Evolutionary conservation across 306 rosid species (phyloP), one percentile per base, ranked within the genome.

Genomic region (Trifolium fragiferum): DNA sequence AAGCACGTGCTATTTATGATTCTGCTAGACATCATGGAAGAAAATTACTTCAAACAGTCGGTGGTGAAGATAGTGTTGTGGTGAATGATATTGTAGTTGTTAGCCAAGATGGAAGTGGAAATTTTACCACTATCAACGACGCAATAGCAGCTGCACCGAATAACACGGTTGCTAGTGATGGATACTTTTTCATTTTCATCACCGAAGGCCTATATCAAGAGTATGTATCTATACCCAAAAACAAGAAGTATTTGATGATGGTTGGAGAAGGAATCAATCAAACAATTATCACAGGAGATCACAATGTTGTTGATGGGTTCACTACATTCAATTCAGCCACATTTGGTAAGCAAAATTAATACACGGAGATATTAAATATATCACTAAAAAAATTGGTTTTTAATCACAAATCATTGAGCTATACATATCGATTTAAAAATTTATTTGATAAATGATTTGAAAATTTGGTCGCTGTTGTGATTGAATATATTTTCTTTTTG

Each of bases 271-370:
- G 98, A 0, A 90, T 89, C 59, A 90, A 90, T 72, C 85, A 35
- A 51, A 90, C 96, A 0, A 47, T 90, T 7, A 73, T 93, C 64
- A 93, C 96, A 0, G 98, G 98, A 0, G 54, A 81, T 63, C 82
- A 84, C 14, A 93, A 80, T 47, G 95, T 90, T n/a, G 91, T 50
- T 0, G 96, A 90, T 73, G 87, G 89, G 11, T 89, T 62, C 75
- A 93, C 98, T 9, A 93, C 96, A 15, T 90, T 90, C 82, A 90
- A 89, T 68, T 87, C 96, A 4, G 88, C 93, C 15, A 90, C 98
- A 43, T 76, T 93, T 54, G 96, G 96, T 93, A 85, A 67, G 77
- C 16, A 71, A 35, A 49, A 32, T 16, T 30, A 67, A 40, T 41
- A 10, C 15, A 2, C 9, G 11, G 15, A 41, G 0, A 41, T 41